Evolutionary conservation across 2,329 filamentous ascomycete species (phyloP).

Genomic region (Helminthosporium solani): DNA sequence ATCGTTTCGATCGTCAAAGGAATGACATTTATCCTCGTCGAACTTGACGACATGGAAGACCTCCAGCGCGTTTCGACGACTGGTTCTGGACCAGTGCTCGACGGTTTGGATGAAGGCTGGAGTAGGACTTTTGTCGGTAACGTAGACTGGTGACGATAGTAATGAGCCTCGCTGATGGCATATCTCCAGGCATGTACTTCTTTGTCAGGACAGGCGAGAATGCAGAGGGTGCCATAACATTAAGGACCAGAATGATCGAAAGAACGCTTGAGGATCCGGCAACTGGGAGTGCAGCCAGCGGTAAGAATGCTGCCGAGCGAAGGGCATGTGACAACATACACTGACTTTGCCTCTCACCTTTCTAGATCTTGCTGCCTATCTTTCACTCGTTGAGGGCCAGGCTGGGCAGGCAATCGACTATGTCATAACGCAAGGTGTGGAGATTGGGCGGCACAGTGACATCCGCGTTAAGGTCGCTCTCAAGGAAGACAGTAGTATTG

Average conservation of each 20-base stretch:
- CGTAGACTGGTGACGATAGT: no score
- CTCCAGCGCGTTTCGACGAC: slow-evolving; percentile 50
- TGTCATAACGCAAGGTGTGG: slow-evolving; percentile 52
- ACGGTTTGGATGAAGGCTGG: slow-evolving; percentile 52
- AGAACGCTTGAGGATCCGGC: slow-evolving; percentile 51
- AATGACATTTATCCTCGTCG: slow-evolving; percentile 70
- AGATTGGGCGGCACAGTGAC: slow-evolving; percentile 54
- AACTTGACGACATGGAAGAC: slow-evolving; percentile 60
- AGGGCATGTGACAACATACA: no score
- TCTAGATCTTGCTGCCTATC: slow-evolving; percentile 43
- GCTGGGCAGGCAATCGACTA: slow-evolving; percentile 40
- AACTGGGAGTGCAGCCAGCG: slow-evolving; percentile 54
- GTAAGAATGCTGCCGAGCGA: no score
- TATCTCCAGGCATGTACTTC: slow-evolving; percentile 56
- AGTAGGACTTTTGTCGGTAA: slow-evolving; percentile 50
- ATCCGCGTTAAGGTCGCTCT: slow-evolving; percentile 50
- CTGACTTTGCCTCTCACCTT: no score
- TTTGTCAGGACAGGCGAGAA: slow-evolving; percentile 51
- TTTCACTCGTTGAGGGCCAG: slow-evolving; percentile 45
- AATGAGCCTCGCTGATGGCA: no score
- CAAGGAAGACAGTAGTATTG: slow-evolving; percentile 39
- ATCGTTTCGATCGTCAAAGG: slow-evolving; percentile 63
- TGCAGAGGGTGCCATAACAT: slow-evolving; percentile 24
- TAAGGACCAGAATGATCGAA: slow-evolving; percentile 64
- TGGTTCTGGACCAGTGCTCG: slow-evolving; percentile 33